phyloP scores from a whole-genome alignment of 2,329 filamentous ascomycete species.

The Sporothrix inflata region DNA sequence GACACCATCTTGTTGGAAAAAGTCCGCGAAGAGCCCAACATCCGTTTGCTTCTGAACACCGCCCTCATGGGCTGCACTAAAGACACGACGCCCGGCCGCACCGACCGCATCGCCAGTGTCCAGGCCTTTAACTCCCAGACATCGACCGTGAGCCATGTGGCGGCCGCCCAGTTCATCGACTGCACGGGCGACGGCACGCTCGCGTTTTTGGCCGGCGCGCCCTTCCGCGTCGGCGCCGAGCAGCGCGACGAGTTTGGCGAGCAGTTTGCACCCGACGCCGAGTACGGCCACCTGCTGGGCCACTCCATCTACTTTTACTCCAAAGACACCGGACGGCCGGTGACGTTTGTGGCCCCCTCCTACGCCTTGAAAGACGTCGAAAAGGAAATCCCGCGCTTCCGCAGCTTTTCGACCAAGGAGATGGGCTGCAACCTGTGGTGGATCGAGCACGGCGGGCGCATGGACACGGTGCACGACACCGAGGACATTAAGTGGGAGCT shows the following conservation, averaged over 20 bases:
- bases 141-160: conserved; percentile 37
- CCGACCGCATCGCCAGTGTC: conserved; percentile 34
- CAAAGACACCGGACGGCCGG: conserved; percentile 36
- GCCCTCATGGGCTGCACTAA: conserved; percentile 36
- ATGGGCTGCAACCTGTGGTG: conserved; percentile 39
- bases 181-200: conserved; percentile 37
- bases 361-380: conserved; percentile 37
- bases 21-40: conserved; percentile 36
- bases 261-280: conserved; percentile 36
- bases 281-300: conserved; percentile 38
- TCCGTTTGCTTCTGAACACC: conserved; percentile 37
- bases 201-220: conserved; percentile 37
- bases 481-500: conserved; percentile 39
- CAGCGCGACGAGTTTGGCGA: conserved; percentile 36
- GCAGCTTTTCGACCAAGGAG: conserved; percentile 37
- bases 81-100: conserved; percentile 17
- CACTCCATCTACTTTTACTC: conserved; percentile 39
- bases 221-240: conserved; percentile 37
- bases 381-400: conserved; percentile 36
- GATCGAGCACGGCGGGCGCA: conserved; percentile 37
- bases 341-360: conserved; percentile 36
- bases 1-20: conserved; percentile 38
- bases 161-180: conserved; percentile 39
- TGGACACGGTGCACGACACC: conserved; percentile 38
- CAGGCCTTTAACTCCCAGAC: conserved; percentile 37